Evolutionary conservation across 2,329 filamentous ascomycete genomes (phyloP).

Genomic region (Macrophomina pseudophaseolina): DNA sequence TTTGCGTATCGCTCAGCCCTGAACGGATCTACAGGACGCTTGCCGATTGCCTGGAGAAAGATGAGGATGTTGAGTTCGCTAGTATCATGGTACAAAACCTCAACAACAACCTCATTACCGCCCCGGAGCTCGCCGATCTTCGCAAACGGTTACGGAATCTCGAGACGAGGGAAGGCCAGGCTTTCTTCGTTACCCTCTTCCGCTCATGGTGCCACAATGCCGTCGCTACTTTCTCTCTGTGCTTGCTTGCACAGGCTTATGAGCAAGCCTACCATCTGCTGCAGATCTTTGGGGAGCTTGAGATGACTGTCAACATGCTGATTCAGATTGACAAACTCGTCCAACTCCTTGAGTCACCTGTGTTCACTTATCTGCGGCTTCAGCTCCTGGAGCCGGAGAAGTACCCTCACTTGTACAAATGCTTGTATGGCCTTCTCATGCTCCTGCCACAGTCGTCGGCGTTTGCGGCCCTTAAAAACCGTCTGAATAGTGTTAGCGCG

Average conservation of each 20-base stretch:
- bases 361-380: constrained; percentile 95
- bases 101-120: constrained; percentile 98
- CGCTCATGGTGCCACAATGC: constrained; percentile 98
- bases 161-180: constrained; percentile 90
- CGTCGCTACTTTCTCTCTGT: constrained; percentile 95
- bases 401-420: constrained; percentile 95
- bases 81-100: constrained; percentile 99
- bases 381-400: constrained; percentile 95
- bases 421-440: constrained; percentile 96
- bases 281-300: constrained; percentile 94
- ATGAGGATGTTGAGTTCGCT: constrained; percentile 97
- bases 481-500: constrained; percentile 93
- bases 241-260: constrained; percentile 93
- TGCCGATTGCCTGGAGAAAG: constrained; percentile 95
- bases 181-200: constrained; percentile 92
- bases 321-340: constrained; percentile 99
- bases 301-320: constrained; percentile 98
- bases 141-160: constrained; percentile 88
- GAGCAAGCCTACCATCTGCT: constrained; percentile 96
- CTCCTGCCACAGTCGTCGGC: constrained; percentile 97
- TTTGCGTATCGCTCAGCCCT: constrained; percentile 89
- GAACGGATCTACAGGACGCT: constrained; percentile 95
- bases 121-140: constrained; percentile 88
- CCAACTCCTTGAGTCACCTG: constrained; percentile 92
- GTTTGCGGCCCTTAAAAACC: constrained; percentile 94